Evolutionary conservation across 2,329 filamentous ascomycete genomes (phyloP), one percentile per base, ranked within the genome.

Genomic region (Fusarium foetens): DNA sequence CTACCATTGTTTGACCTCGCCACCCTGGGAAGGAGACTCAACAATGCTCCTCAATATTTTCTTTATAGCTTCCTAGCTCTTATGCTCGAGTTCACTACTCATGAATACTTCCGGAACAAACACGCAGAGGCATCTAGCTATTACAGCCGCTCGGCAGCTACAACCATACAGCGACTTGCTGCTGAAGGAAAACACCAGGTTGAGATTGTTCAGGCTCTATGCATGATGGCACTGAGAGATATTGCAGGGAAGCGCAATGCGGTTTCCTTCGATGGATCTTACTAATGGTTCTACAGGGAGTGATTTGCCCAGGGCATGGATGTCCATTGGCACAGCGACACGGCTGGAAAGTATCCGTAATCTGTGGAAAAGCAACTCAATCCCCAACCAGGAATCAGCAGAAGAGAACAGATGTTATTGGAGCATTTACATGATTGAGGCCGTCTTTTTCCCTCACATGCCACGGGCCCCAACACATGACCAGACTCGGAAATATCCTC

Each of bases 241-340:
- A 35, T 66, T 3, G 23, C 33, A 36, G 61, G 63, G 8, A 49
- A 49, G 46, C 17, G 21, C 4, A 13, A 33, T 33, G 8, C 3
- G 10, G 8, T 3, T 3, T 3, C 2, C 7, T 21, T 10, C 3
- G 10, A 19, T 5, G 7, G 5, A 10, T 12, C 2, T 11, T 17
- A 6, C 63, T 66, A 4, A 66, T 21, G 4, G 5, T 3, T 2
- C 1, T 16, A 3, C 10, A 66, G 63, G 19, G 4, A 48, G 33
- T 21, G 43, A 66, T 2, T 13, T 66, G 5, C 27, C 63, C 8
- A 53, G 43, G 3, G 63, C 63, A 39, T 66, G 63, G 63, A 66
- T 66, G 63, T 51, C 61, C 3, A 19, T 66, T 6, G 63, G 63
- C 5, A 39, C 33, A 8, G 63, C 63, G 14, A 23, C 43, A 1